phyloP scores from a whole-genome alignment of 2,329 filamentous ascomycete genomes.

The Colletotrichum caudatum region DNA sequence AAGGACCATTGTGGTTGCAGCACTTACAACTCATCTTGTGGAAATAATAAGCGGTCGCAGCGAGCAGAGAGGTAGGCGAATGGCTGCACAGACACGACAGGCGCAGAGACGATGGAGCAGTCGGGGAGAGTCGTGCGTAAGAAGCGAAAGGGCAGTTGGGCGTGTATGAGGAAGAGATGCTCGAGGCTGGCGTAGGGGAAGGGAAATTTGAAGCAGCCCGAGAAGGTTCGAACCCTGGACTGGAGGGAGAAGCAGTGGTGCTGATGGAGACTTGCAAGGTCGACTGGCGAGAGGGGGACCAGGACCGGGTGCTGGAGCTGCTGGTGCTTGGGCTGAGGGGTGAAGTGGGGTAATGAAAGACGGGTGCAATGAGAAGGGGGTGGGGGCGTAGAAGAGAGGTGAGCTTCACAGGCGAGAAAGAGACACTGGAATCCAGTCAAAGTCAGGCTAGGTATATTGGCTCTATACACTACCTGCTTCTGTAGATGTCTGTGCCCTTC shows the following conservation, averaged over 20 bases:
- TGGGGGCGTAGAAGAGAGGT: neutral
- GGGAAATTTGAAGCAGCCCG: conserved; percentile 29
- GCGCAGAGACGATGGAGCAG: conserved; percentile 23
- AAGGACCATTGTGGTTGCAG: neutral
- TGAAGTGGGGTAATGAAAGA: conserved; percentile 39
- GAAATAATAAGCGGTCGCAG: conserved; percentile 12
- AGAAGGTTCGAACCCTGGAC: conserved; percentile 38
- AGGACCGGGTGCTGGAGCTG: conserved; percentile 27
- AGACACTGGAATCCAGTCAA: neutral
- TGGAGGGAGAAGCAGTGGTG: conserved; percentile 33
- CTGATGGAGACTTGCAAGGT: conserved; percentile 38
- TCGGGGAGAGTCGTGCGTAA: conserved; percentile 31
- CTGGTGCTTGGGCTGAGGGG: conserved; percentile 34
- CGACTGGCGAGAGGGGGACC: conserved; percentile 28
- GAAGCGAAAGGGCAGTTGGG: conserved; percentile 28
- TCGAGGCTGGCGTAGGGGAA: conserved; percentile 29
- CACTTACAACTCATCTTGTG: conserved; percentile 57
- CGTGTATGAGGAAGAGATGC: conserved; percentile 22
- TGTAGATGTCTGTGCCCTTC: neutral
- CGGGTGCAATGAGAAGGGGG: conserved; percentile 5
- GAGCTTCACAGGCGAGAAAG: conserved; percentile 37
- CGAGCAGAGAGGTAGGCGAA: neutral
- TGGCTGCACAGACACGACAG: neutral
- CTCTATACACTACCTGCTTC: too few species aligned
- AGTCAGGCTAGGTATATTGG: too few species aligned